Evolutionary conservation across 2,329 filamentous ascomycete species (phyloP).

Genomic region (Westerdykella sp.): DNA sequence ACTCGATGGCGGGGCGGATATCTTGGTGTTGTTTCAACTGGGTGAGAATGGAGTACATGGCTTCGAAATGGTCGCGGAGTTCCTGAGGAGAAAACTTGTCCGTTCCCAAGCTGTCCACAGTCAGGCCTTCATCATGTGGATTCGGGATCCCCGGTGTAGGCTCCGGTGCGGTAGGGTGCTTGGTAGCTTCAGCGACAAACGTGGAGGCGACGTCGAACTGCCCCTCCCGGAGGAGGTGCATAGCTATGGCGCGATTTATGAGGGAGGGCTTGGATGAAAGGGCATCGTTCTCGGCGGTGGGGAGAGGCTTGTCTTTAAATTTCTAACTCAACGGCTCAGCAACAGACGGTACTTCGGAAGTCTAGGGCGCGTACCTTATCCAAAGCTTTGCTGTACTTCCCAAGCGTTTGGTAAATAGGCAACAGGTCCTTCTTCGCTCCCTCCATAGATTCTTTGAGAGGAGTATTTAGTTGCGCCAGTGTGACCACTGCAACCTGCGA

Average conservation of each 20-base stretch:
- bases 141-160: slow-evolving; percentile 32
- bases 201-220: slow-evolving; percentile 83
- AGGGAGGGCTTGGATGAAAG: slow-evolving; percentile 68
- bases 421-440: slow-evolving; percentile 74
- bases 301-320: slow-evolving; percentile 57
- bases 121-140: slow-evolving; percentile 40
- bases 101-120: slow-evolving; percentile 55
- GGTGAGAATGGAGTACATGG: slow-evolving; percentile 86
- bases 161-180: slow-evolving; percentile 40
- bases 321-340: slow-evolving; percentile 41
- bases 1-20: slow-evolving; percentile 75
- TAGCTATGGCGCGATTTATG: slow-evolving; percentile 88
- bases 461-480: slow-evolving; percentile 78
- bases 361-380: slow-evolving; percentile 58
- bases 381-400: slow-evolving; percentile 76
- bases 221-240: slow-evolving; percentile 92
- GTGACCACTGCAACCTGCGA: slow-evolving; percentile 65
- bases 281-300: slow-evolving; percentile 73
- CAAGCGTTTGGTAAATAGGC: slow-evolving; percentile 74
- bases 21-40: slow-evolving; percentile 66
- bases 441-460: slow-evolving; percentile 75
- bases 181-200: slow-evolving; percentile 67
- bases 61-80: slow-evolving; percentile 52
- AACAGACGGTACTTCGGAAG: neutral
- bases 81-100: slow-evolving; percentile 62